phyloP scores from a whole-genome alignment of 2,329 filamentous ascomycete species.

The Calonectria fujianensis region DNA sequence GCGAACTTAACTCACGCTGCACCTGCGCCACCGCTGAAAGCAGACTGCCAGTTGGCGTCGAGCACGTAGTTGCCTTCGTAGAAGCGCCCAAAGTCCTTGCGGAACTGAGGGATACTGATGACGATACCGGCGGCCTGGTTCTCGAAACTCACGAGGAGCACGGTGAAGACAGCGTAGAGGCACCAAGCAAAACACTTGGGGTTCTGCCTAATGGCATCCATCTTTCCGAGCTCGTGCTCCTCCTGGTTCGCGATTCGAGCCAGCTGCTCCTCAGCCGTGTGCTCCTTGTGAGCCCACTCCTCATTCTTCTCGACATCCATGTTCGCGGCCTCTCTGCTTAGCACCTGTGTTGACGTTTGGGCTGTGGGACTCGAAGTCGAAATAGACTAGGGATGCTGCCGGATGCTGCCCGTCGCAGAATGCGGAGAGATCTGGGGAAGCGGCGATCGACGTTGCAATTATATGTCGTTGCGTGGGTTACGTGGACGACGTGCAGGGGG shows the following conservation, averaged over 20 bases:
- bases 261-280: slow-evolving; percentile 19
- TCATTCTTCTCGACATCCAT: slow-evolving; percentile 27
- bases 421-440: slow-evolving; percentile 6
- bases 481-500: neutral
- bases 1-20: slow-evolving; percentile 22
- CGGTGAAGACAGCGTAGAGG: slow-evolving; percentile 38
- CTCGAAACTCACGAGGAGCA: slow-evolving; percentile 40
- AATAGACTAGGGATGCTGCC: neutral
- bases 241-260: slow-evolving; percentile 37
- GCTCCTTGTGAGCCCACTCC: slow-evolving; percentile 32
- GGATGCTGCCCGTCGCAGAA: neutral
- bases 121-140: slow-evolving; percentile 38
- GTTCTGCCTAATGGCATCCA: slow-evolving; percentile 34
- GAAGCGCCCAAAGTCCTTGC: slow-evolving; percentile 44
- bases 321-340: neutral
- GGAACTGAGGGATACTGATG: slow-evolving; percentile 40
- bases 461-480: neutral
- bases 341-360: neutral
- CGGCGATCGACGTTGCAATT: neutral
- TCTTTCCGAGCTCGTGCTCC: slow-evolving; percentile 33
- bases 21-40: slow-evolving; percentile 35
- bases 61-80: slow-evolving; percentile 37
- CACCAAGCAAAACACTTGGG: slow-evolving; percentile 38
- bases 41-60: slow-evolving; percentile 35
- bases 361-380: neutral